Evolutionary conservation across 225 moss, liverwort and hornwort species (phyloP), one percentile per base, ranked within the genome.

Genomic region (Sphagnum contortum): DNA sequence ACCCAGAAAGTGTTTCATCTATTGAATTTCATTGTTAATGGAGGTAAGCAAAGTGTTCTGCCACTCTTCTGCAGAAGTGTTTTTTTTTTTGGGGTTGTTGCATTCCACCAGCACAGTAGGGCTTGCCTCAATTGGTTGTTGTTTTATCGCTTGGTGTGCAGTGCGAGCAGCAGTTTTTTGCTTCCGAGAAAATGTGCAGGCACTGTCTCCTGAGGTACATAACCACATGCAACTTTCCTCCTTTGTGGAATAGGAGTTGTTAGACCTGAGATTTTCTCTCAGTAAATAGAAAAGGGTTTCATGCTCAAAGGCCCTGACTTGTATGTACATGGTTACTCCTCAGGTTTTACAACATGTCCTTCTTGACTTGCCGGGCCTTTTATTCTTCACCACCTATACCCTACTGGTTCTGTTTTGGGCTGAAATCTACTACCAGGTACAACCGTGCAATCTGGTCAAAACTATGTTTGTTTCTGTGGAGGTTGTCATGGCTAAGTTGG

Each of bases 1-100:
- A 96, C 96, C 47, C 96, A 96, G 73, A 96, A 96, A 75, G 92
- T 96, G 47, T 96, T 96, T 48, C 96, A 96, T 66, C 79, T 96
- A 1, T 71, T 96, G 65, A 96, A 96, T 78, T 92, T 92, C 69
- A 77, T 92, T 47, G 96, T 96, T 63, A 96, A 96, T 76, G 90
- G 88, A 79, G 92, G 96, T 90, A 63, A 60, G 85, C 75, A 29
- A 29, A 29, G 29, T 29, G 52, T 5, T 5, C 6, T 9, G 6
- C 9, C 9, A 6, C 9, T 4, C n/a, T 29, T 14, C 10, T 48
- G 10, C 8, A 29, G 3, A 7, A 48, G 64, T 8, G 7, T 5
- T 6, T 49, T 10, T 5, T 48, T 13, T 29, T 29, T 29, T 29
- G 29, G 29, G 29, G 29, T 8, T 29, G 29, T 13, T 10, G 29